Conservation (phyloP, 805 yeast genomes). For the Myxozyma monticola region DNA sequence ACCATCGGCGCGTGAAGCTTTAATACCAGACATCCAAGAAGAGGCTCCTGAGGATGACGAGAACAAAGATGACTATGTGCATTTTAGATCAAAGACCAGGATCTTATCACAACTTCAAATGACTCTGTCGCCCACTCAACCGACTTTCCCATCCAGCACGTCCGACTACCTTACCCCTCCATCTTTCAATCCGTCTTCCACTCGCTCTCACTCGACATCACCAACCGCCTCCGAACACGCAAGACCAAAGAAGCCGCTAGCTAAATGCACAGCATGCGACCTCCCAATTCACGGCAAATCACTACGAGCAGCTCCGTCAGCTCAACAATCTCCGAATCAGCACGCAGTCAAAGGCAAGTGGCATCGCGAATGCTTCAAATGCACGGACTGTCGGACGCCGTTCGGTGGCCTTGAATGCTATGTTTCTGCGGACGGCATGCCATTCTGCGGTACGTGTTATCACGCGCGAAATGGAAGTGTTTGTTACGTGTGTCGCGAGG, state of each 20-base stretch:
- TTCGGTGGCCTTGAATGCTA: constrained; percentile 46
- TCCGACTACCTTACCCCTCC: neutral
- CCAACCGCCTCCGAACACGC: neutral
- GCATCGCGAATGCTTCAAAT: constrained; percentile 85
- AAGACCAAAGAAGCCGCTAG: neutral
- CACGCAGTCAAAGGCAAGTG: constrained; percentile 43
- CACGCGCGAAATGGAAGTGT: constrained; percentile 74
- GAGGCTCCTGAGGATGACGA: too few species aligned
- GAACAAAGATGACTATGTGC: constrained; percentile 11
- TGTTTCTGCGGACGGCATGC: constrained; percentile 69
- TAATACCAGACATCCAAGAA: too few species aligned
- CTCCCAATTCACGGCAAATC: constrained; percentile 8
- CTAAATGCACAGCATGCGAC: constrained; percentile 5
- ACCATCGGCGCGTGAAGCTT: too few species aligned
- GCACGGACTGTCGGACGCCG: constrained; percentile 55
- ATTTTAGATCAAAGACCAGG: constrained; percentile 3
- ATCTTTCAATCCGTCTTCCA: neutral
- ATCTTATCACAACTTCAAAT: constrained; percentile 15
- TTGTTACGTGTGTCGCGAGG: constrained; percentile 67
- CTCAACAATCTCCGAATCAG: neutral
- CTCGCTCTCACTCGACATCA: neutral
- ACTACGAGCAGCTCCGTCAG: constrained; percentile 3
- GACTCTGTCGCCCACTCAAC: constrained; percentile 9
- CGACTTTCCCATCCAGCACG: neutral
- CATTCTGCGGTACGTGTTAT: constrained; percentile 77